A percentile compares a stretch with the other conserved stretches of the same genome.
Evolutionary conservation across 1,284 basidiomycete genomes (phyloP).

Genomic region (Moesziomyces aphidis): DNA sequence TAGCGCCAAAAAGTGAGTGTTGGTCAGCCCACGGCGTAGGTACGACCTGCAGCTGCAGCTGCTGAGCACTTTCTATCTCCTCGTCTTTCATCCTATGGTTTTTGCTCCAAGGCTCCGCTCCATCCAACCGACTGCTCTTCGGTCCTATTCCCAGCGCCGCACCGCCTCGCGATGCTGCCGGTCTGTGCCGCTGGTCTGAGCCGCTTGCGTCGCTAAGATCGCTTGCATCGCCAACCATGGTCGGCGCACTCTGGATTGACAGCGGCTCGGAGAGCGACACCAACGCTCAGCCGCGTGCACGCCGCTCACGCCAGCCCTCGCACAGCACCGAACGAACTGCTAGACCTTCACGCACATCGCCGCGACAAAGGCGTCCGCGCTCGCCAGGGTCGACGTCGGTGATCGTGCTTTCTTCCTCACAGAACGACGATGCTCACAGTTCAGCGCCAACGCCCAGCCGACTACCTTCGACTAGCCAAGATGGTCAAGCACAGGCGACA

Average conservation of each 20-base stretch:
- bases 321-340: not conserved
- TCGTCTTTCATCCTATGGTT: no score
- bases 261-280: constrained; percentile 35
- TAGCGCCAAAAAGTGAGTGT: no score
- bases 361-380: constrained; percentile 5
- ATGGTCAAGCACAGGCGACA: not conserved
- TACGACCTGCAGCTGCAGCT: no score
- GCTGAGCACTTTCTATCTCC: not conserved
- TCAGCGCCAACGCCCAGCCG: not conserved
- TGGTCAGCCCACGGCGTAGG: no score
- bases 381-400: constrained; percentile 20
- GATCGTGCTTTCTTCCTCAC: constrained; percentile 31
- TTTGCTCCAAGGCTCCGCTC: no score
- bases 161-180: constrained; percentile 10
- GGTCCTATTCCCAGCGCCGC: not conserved
- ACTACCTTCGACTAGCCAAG: not conserved
- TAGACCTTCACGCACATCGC: constrained; percentile 27
- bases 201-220: not conserved
- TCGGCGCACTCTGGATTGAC: constrained; percentile 43
- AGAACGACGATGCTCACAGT: constrained; percentile 9
- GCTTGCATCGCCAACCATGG: constrained; percentile 11
- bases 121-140: no score
- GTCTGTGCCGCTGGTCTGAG: not conserved
- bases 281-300: not conserved
- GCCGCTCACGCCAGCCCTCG: constrained; percentile 4